Percentiles rank a stretch among this genome's conserved stretches.
These are phyloP conservation scores for Sclerotinia borealis DNA, from an alignment of 2,329 filamentous ascomycete species.

Conservation along the genomic window DNA sequence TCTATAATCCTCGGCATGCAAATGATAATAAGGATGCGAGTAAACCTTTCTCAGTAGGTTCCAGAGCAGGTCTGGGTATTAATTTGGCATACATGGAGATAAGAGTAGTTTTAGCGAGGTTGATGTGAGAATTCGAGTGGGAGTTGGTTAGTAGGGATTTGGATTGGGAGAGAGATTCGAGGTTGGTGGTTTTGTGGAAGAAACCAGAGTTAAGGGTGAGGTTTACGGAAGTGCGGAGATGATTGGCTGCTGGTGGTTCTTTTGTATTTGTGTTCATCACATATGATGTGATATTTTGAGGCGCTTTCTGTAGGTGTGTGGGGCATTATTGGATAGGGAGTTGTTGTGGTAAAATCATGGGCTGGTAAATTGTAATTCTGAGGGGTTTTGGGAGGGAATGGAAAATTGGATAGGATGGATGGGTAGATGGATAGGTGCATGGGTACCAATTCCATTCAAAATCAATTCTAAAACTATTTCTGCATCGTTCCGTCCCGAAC, in stretches of 20 bases:
- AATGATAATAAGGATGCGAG: constrained; percentile 7
- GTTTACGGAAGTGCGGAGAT: neutral
- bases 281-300: neutral
- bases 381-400: neutral
- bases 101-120: constrained; percentile 3
- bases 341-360: neutral
- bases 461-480: neutral
- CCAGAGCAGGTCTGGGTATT: constrained; percentile 1
- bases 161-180: constrained; percentile 3
- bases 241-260: neutral
- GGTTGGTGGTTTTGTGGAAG: constrained; percentile 1
- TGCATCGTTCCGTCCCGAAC: neutral
- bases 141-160: neutral
- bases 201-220: neutral
- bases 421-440: too few relatives aligned
- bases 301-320: too few relatives aligned
- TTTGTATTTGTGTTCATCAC: too few relatives aligned
- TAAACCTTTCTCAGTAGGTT: neutral
- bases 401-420: neutral
- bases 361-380: too few relatives aligned
- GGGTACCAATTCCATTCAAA: too few relatives aligned
- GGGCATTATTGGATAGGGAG: too few relatives aligned
- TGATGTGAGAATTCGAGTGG: constrained; percentile 8
- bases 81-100: constrained; percentile 12
- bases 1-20: neutral